A percentile compares a stretch with the other conserved stretches of the same genome.
Evolutionary conservation across 768 basidiomycete genomes (phyloP).

Genomic region (Collybia sp.): DNA sequence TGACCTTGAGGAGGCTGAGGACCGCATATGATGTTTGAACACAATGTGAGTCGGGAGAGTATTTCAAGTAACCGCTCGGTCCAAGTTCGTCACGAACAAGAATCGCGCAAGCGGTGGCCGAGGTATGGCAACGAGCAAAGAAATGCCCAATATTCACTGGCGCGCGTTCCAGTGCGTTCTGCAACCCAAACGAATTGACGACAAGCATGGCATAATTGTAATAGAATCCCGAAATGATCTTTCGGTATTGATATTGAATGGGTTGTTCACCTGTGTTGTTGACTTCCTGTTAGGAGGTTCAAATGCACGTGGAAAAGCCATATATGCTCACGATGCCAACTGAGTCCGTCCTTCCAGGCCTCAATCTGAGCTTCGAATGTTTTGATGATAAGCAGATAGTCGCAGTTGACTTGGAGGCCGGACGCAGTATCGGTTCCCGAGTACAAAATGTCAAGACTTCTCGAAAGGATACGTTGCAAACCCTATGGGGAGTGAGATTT

Average conservation of each 20-base stretch:
- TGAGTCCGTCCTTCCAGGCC: slow-evolving; percentile 29
- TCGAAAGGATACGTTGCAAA: slow-evolving; percentile 82
- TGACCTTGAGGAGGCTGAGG: slow-evolving; percentile 85
- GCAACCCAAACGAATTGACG: slow-evolving; percentile 93
- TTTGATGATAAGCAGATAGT: slow-evolving; percentile 82
- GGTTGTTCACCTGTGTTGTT: slow-evolving; percentile 18
- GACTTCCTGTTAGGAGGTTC: not conserved
- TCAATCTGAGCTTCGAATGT: slow-evolving; percentile 77
- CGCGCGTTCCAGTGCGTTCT: slow-evolving; percentile 86
- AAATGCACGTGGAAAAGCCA: not conserved
- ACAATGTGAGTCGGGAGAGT: slow-evolving; percentile 87
- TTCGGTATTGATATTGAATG: slow-evolving; percentile 35
- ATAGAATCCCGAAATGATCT: slow-evolving; percentile 64
- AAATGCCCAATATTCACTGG: slow-evolving; percentile 76
- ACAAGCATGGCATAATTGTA: slow-evolving; percentile 85
- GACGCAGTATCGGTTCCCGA: slow-evolving; percentile 74
- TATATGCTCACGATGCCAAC: slow-evolving; percentile 23
- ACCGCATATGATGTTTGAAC: slow-evolving; percentile 94
- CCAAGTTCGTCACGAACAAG: slow-evolving; percentile 78
- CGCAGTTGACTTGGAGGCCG: slow-evolving; percentile 78
- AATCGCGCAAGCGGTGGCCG: slow-evolving; percentile 64
- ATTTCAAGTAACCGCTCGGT: slow-evolving; percentile 72
- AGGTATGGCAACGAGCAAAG: slow-evolving; percentile 72
- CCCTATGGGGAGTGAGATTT: slow-evolving; percentile 39
- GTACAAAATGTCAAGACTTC: slow-evolving; percentile 89